Base-by-base conservation (phyloP, 2,329 filamentous ascomycete genomes). In the Thielaviopsis euricoi region DNA sequence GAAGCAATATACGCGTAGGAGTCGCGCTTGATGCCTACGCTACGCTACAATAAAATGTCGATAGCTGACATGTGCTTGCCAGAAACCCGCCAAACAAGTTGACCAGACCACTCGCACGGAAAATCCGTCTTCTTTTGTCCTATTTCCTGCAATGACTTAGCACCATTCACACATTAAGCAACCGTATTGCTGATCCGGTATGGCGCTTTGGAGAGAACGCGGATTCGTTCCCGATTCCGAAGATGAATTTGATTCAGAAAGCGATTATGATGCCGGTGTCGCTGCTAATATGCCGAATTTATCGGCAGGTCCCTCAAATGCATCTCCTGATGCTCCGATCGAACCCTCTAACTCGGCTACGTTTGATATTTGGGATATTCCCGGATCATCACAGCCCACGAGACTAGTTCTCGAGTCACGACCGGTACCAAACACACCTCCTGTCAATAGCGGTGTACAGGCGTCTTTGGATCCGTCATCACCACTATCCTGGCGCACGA, bases 221-320 rank as follows among this genome's bases (percentile, higher is more conserved):
- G 75, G 74, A 64, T 73, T 75, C 65, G 70, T 77, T 62, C 74
- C 75, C 59, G 74, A 76, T 66, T 77, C 74, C 61, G 74, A 77
- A 64, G 74, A 76, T 59, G 74, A 76, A 53, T 69, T 67, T 62
- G 71, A 65, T 57, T 72, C 71, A 61, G 73, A 75, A 59, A 70
- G 66, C 60, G 66, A 71, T 59, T 63, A 67, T 50, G 49, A 62
- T 49, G 61, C 22, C 23, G 49, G 22, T 25, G 52, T 52, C 22
- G 26, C 62, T 7, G 61, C 56, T 50, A 65, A 62, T 4, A 61
- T 61, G 3, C n/a, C 55, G n/a, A 26, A 12, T 52, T 17, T 29
- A 29, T 23, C 50, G 15, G 13, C 22, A 13, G 23, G 6, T 26
- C 50, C 50, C 50, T 23, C 21, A 23, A 17, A 17, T 2, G 6